These are phyloP conservation scores for Nothomitra cinnamomea DNA, from an alignment of 2,329 filamentous ascomycete genomes.

Conservation along the genomic window DNA sequence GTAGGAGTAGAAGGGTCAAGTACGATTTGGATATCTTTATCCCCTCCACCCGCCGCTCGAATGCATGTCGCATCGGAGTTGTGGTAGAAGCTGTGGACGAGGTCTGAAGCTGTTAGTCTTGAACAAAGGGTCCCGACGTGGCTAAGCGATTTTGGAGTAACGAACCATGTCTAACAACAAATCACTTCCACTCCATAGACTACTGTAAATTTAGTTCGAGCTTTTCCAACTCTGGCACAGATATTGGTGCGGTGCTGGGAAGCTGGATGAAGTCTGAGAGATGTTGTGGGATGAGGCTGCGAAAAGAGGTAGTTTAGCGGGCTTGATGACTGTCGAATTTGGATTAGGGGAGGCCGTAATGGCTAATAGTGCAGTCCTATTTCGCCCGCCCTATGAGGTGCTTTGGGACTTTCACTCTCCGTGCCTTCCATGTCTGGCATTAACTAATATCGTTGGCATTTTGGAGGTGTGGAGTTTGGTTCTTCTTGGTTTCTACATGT, in stretches of 20 bases:
- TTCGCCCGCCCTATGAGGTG: too few relatives aligned
- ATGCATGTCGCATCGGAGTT: slow-evolving; percentile 53
- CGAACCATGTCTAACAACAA: not conserved
- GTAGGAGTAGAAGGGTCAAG: slow-evolving; percentile 22
- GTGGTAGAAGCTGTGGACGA: slow-evolving; percentile 56
- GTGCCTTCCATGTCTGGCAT: too few relatives aligned
- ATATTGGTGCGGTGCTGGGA: not conserved
- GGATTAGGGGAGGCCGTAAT: not conserved
- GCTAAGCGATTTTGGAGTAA: not conserved
- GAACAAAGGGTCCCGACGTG: not conserved
- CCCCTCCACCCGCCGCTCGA: slow-evolving; percentile 68
- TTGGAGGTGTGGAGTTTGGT: not conserved
- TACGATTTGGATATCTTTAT: slow-evolving; percentile 84
- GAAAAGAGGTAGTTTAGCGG: not conserved
- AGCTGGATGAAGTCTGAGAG: not conserved
- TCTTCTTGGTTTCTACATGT: not conserved
- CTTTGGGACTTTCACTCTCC: too few relatives aligned
- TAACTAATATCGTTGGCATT: not conserved
- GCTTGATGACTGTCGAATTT: not conserved
- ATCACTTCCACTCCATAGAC: slow-evolving; percentile 1
- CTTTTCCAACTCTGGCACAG: not conserved
- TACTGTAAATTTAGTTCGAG: not conserved
- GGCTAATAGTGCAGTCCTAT: too few relatives aligned
- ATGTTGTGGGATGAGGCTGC: not conserved
- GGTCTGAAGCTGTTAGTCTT: slow-evolving; percentile 28